Evolutionary conservation across 2,329 filamentous ascomycete species (phyloP), one percentile per base, ranked within the genome.

Genomic region (Penicillium nordicum): DNA sequence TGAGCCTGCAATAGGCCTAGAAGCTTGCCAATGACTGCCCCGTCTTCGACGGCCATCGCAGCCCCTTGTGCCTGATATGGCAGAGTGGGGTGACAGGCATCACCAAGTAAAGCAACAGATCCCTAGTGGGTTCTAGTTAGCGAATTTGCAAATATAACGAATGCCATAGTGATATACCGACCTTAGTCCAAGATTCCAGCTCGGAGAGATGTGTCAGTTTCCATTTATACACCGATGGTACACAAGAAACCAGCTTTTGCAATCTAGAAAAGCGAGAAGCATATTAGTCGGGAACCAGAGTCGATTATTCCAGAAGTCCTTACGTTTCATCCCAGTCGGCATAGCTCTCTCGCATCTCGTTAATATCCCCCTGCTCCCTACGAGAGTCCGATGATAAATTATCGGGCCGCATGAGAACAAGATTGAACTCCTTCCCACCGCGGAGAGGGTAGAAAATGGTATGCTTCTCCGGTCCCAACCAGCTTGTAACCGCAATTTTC

Each of bases 1-100:
- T 30, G 40, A 11, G 16, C 21, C 12, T 37, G 29, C 4, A 51
- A 29, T 27, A 45, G n/a, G 0, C 78, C 78, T 0, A 89, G 72
- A 3, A 88, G 63, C 3, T 78, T 74, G 0, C 85, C 86, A 0
- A 89, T 70, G 0, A 86, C 82, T 0, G 84, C 84, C 0, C 85
- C 86, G 49, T 89, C 87, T 65, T 89, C 86, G 1, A 89, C 76
- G 0, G 83, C 81, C 5, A 81, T 84, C 63, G 87, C 87, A 5
- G 86, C 86, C 0, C 87, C 86, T 67, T 85, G 87, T 0, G 82
- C 85, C 40, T 84, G 75, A 58, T 83, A 82, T 2, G 83, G 83
- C 2, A 86, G 71, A 78, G 85, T 85, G 0, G 83, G 81, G 65
- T 87, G 85, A 55, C 83, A 87, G 0, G 82, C 77, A 61, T 87